Base-by-base conservation (phyloP, 2,329 filamentous ascomycete species). In the Aspergillaceae sp. region DNA sequence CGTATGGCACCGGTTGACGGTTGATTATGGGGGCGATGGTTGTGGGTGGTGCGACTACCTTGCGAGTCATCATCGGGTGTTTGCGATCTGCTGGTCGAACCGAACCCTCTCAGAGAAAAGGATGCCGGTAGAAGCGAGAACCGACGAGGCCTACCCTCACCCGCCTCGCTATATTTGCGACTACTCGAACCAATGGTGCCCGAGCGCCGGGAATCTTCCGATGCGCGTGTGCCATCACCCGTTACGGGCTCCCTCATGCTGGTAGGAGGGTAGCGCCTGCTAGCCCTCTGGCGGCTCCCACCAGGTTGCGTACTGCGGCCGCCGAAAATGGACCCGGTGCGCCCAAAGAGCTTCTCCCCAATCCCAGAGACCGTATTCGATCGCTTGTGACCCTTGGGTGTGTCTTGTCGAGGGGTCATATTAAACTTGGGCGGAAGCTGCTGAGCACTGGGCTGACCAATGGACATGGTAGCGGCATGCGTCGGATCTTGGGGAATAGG, bases 201-300 rank as follows among this genome's bases (percentile, higher is more conserved):
- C 0, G 85, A 88, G 40, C 83, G 79, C 27, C 85, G 78, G 11
- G 84, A 89, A 54, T 90, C 86, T 59, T 86, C 79, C 1, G 86
- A 90, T 36, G 74, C 73, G 41, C 85, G 74, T 8, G 74, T 67
- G 35, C 81, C 10, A 32, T 74, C 74, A 41, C 76, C 76, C 4
- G 79, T 72, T 65, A 85, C 79, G 2, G 80, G 74, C 51, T 84
- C 84, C 51, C 84, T 80, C 88, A 96, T 94, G 71, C 89, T 95
- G 41, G 91, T 86, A 3, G 91, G 91, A 46, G 91, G 91, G 60
- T 96, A 94, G 51, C 83, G 82, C 63, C 87, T 81, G 52, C 74
- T 69, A 47, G 66, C 59, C 47, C 75, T 77, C 6, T 70, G 59
- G 49, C 75, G 66, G 52, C 68, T 49, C 36, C 61, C 58, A 44